Conservation (phyloP, 1,139 yeast species). For the Barnettozyma hawaiiensis region DNA sequence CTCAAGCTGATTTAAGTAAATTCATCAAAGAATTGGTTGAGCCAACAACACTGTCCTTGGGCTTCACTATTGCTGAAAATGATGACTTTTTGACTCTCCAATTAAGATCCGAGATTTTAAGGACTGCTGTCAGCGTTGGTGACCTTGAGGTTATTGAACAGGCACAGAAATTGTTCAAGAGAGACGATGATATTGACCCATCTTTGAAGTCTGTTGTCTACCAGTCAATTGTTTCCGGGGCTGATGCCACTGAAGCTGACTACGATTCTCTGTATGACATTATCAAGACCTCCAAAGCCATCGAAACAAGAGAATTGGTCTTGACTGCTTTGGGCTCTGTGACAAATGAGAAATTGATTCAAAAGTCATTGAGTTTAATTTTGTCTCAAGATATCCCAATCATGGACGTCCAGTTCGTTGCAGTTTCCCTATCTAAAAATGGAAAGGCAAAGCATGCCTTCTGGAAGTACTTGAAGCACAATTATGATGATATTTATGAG, state of each 20-base stretch:
- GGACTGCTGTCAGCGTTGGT: constrained; percentile 46
- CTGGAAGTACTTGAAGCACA: constrained; percentile 51
- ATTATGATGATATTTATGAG: constrained; percentile 45
- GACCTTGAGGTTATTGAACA: constrained; percentile 43
- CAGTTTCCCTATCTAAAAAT: constrained; percentile 48
- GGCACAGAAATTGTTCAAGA: constrained; percentile 40
- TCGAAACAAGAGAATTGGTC: constrained; percentile 66
- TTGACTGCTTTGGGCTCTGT: constrained; percentile 55
- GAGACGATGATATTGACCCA: constrained; percentile 44
- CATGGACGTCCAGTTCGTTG: constrained; percentile 60
- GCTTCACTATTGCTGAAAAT: constrained; percentile 31
- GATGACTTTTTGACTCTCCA: constrained; percentile 44
- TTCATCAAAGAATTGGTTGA: constrained; percentile 40
- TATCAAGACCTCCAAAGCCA: constrained; percentile 49
- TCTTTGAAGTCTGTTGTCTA: constrained; percentile 51
- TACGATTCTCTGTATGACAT: constrained; percentile 46
- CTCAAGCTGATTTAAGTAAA: constrained; percentile 35
- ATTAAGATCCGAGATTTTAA: constrained; percentile 47
- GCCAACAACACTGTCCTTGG: constrained; percentile 38
- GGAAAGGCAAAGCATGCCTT: constrained; percentile 42
- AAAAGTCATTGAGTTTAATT: constrained; percentile 24
- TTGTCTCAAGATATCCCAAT: constrained; percentile 42
- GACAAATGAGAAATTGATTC: constrained; percentile 32
- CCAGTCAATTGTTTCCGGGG: constrained; percentile 38
- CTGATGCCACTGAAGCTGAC: constrained; percentile 39